Base-by-base conservation (phyloP, 169 alveolate species). In the Cryptosporidium viatorum region DNA sequence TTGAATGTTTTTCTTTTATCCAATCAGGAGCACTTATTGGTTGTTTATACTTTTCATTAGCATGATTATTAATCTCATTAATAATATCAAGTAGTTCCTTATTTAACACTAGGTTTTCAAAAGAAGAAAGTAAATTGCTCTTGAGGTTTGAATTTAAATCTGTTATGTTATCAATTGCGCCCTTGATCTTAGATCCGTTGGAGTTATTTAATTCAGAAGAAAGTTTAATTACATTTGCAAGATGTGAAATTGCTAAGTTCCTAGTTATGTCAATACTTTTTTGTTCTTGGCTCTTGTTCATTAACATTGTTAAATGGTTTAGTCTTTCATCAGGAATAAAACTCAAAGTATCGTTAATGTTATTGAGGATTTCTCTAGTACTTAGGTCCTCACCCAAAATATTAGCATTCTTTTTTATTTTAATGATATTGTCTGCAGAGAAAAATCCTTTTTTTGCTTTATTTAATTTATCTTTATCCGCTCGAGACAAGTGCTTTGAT, bases 1-100 rank as follows among this genome's bases (percentile, higher is more conserved):
- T 80, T 9, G 31, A 62, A 41, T 80, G 89, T 29, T 65, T 29
- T 80, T 80, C 62, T n/a, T 23, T 26, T 41, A 80, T 59, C 71
- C 71, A 80, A 23, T 80, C 75, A 21, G 89, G 89, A 62, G 41
- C 89, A 35, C n/a, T 33, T 23, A 80, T 67, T 41, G 80, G 74
- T 29, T 80, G 74, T 7, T 43, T 65, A 50, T 33, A 80, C 29
- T 67, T 80, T 7, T 62, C 65, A 41, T 80, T 41, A 0, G 74
- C 73, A 62, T 62, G 59, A 60, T 26, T 35, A 26, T n/a, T 80
- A 16, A 80, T 21, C 26, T 80, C 89, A n/a, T 62, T 29, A 37
- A 80, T 1, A 37, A 80, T 43, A 43, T 80, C 75, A 41, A 80
- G 16, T 65, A 26, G 31, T 6, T 80, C 50, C 41, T 59, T 62